A percentile compares a stretch with the other conserved stretches of the same genome.
phyloP scores from a whole-genome alignment of 2,329 filamentous ascomycete genomes.

The Magnaporthiopsis rhizophila region DNA sequence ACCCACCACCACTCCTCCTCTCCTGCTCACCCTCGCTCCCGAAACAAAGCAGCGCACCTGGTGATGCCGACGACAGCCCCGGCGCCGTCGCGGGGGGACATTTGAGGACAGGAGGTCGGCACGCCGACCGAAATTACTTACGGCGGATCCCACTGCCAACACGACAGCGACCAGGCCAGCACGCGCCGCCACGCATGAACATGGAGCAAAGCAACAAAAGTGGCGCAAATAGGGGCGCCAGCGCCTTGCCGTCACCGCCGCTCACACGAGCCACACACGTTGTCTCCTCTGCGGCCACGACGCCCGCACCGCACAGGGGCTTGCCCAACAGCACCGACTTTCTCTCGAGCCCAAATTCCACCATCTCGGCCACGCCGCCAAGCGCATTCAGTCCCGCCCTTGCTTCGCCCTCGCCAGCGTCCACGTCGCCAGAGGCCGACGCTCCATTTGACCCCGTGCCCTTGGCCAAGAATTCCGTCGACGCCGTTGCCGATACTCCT shows the following conservation, averaged over 20 bases:
- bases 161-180: neutral
- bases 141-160: neutral
- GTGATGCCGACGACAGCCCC: neutral
- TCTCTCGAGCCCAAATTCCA: conserved; percentile 6
- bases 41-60: neutral
- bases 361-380: conserved; percentile 2
- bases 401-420: conserved; percentile 5
- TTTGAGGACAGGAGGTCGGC: neutral
- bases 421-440: conserved; percentile 3
- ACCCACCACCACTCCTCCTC: neutral
- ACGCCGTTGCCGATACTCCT: neutral
- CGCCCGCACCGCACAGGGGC: conserved; percentile 7
- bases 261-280: conserved; percentile 6
- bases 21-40: neutral
- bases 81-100: too few species aligned
- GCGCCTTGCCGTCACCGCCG: conserved; percentile 4
- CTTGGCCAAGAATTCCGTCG: neutral
- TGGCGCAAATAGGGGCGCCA: neutral
- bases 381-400: conserved; percentile 7
- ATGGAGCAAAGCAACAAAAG: neutral
- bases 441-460: neutral
- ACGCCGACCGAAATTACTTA: neutral
- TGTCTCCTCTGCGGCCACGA: neutral
- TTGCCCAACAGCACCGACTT: conserved; percentile 3
- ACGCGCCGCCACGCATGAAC: neutral